A percentile compares a stretch with the other conserved stretches of the same genome.
Conservation (phyloP, 441 rosid genomes). For the Hypseocharis bilobata region DNA sequence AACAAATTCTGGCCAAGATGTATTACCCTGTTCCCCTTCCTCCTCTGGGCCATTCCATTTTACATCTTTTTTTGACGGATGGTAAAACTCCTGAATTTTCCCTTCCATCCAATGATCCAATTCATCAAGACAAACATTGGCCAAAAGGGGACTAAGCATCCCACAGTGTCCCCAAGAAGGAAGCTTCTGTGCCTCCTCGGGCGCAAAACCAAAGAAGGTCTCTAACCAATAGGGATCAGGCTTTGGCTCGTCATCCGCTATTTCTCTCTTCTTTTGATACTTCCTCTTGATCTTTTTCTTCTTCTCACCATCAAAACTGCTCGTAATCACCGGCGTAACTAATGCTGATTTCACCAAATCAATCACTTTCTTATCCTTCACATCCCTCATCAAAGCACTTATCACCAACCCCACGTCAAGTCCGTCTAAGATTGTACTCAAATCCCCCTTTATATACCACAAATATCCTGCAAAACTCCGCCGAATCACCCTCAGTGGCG, state of each 20-base stretch:
- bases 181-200: slow-evolving; percentile 81
- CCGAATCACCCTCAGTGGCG: slow-evolving; percentile 71
- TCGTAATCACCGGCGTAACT: slow-evolving; percentile 69
- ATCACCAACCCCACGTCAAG: slow-evolving; percentile 75
- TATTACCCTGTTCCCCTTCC: slow-evolving; percentile 83
- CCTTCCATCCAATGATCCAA: slow-evolving; percentile 77
- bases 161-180: slow-evolving; percentile 97
- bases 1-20: slow-evolving; percentile 95
- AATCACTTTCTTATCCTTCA: slow-evolving; percentile 81
- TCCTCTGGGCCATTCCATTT: slow-evolving; percentile 86
- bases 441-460: slow-evolving; percentile 83
- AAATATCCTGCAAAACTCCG: slow-evolving; percentile 79
- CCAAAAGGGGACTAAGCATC: slow-evolving; percentile 75
- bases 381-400: slow-evolving; percentile 77
- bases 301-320: slow-evolving; percentile 32
- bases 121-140: slow-evolving; percentile 81
- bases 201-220: slow-evolving; percentile 85
- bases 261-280: slow-evolving; percentile 77
- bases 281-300: slow-evolving; percentile 75
- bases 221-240: slow-evolving; percentile 98
- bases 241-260: slow-evolving; percentile 93
- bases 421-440: slow-evolving; percentile 81
- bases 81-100: slow-evolving; percentile 73
- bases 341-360: slow-evolving; percentile 72
- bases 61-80: slow-evolving; percentile 75